Base-by-base conservation (phyloP, 1,284 basidiomycete genomes). In the Ganoderma sinense region DNA sequence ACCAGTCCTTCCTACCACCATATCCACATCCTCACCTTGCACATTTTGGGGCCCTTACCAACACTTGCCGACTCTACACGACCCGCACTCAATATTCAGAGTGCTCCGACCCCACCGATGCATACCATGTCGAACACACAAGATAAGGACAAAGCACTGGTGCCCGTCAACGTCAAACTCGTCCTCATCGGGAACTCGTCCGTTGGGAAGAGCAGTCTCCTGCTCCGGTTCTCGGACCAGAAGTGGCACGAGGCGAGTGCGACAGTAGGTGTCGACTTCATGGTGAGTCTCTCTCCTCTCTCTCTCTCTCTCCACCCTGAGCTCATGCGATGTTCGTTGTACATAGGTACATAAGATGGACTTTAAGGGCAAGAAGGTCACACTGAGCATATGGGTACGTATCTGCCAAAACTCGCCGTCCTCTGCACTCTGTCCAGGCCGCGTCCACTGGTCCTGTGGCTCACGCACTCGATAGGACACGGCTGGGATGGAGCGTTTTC, bases 181-280 rank as follows among this genome's bases (percentile, higher is more conserved):
- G 85, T 94, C 14, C 84, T 94, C 33, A 94, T 94, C 66, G 93
- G 96, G 26, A 97, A 97, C 79, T 96, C 96, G 5, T 95, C 94
- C 7, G 97, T 98, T 20, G 97, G 97, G 75, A 93, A 94, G 86
- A 94, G 95, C 70, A 97, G 95, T 71, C 85, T 99, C 8, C 83
- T 99, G 0, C 84, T 99, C 7, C 88, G 97, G 8, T 99, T 98
- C 85, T 97, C 97, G 4, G 97, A 99, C 79, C 95, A 98, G 82
- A 95, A 96, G 76, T 99, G 97, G 89, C 97, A 99, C 78, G 97
- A 99, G 83, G 91, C 94, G 56, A 94, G 92, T 67, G 95, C 97
- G 31, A 98, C 97, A n/a, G 98, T 98, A 76, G 95, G 94, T 14
- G 92, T 94, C 0, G 93, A 94, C 79, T 94, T 93, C 80, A 84